These are phyloP conservation scores for Zygoascus meyerae DNA, from an alignment of 1,139 yeast genomes.

Conservation along the genomic window DNA sequence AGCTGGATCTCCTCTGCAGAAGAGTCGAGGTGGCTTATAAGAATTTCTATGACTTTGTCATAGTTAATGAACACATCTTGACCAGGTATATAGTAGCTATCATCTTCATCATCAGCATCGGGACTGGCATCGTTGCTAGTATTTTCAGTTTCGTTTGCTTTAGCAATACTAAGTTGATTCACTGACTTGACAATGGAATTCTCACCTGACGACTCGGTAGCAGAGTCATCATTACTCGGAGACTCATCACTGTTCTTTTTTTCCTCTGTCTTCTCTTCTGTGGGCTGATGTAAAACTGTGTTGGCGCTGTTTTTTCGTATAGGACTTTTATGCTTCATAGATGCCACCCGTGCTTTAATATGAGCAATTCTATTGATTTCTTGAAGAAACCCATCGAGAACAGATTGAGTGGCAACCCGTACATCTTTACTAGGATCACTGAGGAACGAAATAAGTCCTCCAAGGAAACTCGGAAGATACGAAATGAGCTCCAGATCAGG, in stretches of 20 bases:
- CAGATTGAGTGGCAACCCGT: conserved; percentile 73
- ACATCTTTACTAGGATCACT: conserved; percentile 87
- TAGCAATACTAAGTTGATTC: no score
- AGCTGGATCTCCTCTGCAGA: conserved; percentile 73
- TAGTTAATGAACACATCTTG: conserved; percentile 83
- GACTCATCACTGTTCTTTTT: neutral
- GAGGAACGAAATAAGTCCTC: conserved; percentile 74
- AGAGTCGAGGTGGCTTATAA: conserved; percentile 70
- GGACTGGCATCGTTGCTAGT: conserved; percentile 4
- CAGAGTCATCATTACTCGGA: no score
- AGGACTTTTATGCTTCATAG: neutral
- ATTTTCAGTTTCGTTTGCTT: neutral
- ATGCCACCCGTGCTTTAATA: conserved; percentile 44
- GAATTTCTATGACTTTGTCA: conserved; percentile 70
- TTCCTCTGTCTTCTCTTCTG: neutral
- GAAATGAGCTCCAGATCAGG: conserved; percentile 87
- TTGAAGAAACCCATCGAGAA: conserved; percentile 66
- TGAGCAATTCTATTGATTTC: conserved; percentile 74
- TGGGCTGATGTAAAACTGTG: conserved; percentile 1
- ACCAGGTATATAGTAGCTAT: conserved; percentile 68
- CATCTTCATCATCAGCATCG: conserved; percentile 34
- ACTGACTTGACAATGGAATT: no score
- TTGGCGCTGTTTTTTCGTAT: neutral
- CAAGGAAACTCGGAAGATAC: conserved; percentile 82
- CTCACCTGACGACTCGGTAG: no score